phyloP scores from a whole-genome alignment of 73 alveolate species.

The Urostyla sp. region DNA sequence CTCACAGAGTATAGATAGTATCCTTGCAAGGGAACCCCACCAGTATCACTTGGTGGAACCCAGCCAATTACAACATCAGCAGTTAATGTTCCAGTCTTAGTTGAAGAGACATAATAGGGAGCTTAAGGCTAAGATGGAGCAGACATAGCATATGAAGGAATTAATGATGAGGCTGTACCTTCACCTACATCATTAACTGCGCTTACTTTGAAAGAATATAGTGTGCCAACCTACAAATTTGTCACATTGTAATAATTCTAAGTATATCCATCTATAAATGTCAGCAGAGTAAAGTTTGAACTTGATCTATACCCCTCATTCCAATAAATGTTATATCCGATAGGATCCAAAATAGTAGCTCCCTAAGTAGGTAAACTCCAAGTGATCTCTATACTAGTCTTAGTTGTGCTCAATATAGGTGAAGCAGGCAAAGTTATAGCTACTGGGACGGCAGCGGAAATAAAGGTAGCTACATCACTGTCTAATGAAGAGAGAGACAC shows the following conservation, averaged over 20 bases:
- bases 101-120: constrained; percentile 42
- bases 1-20: constrained; percentile 55
- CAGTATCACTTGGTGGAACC: constrained; percentile 64
- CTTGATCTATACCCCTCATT: constrained; percentile 63
- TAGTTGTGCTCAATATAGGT: constrained; percentile 15
- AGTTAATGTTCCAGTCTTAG: constrained; percentile 18
- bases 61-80: constrained; percentile 56
- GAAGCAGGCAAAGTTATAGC: constrained; percentile 44
- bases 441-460: constrained; percentile 57
- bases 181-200: constrained; percentile 73
- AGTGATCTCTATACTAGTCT: constrained; percentile 14
- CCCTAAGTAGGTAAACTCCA: constrained; percentile 58
- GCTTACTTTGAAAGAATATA: constrained; percentile 67
- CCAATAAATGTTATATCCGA: constrained; percentile 55
- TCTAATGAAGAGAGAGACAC: constrained; percentile 20
- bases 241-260: constrained; percentile 31
- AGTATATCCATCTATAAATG: constrained; percentile 28
- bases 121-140: constrained; percentile 58
- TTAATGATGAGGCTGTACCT: constrained; percentile 45
- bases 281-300: constrained; percentile 24
- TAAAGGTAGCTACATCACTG: constrained; percentile 46
- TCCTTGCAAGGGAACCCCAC: constrained; percentile 75
- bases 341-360: constrained; percentile 28
- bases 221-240: constrained; percentile 46
- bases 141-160: constrained; percentile 39